These are phyloP conservation scores for Passiflora organensis DNA, from an alignment of 345 rosid species.

Conservation along the genomic window DNA sequence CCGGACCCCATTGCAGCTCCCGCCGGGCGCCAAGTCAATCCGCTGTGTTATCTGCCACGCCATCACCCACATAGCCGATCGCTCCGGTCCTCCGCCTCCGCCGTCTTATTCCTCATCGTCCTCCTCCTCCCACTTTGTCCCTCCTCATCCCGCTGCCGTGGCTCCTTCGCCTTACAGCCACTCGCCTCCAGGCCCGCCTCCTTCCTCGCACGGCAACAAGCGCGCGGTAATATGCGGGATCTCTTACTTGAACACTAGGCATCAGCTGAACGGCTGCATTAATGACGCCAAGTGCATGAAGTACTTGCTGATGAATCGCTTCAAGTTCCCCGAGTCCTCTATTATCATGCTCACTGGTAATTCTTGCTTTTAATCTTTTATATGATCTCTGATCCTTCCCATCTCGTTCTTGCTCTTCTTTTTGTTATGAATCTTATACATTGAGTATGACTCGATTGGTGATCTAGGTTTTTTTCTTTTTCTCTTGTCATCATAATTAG, in stretches of 20 bases:
- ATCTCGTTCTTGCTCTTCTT: background rate
- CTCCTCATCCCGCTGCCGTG: conserved; percentile 15
- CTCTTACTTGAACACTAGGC: conserved; percentile 42
- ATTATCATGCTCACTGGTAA: conserved; percentile 73
- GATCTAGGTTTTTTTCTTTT: too few relatives aligned
- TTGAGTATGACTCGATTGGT: too few relatives aligned
- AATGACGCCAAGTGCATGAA: conserved; percentile 88
- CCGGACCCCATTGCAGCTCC: conserved; percentile 59
- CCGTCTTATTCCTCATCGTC: conserved; percentile 8
- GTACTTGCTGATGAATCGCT: conserved; percentile 66
- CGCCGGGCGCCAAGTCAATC: conserved; percentile 57
- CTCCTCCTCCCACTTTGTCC: conserved; percentile 9
- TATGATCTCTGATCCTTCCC: background rate
- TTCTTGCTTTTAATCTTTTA: background rate
- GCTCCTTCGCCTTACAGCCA: conserved; percentile 39
- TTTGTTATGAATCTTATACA: too few relatives aligned
- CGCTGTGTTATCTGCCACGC: conserved; percentile 75
- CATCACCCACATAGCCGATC: conserved; percentile 36
- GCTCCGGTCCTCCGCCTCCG: conserved; percentile 6
- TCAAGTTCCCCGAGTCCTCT: conserved; percentile 75
- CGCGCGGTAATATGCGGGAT: conserved; percentile 78
- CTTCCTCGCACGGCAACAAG: conserved; percentile 52
- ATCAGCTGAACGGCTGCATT: conserved; percentile 77
- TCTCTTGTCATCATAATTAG: too few relatives aligned
- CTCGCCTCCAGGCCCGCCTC: conserved; percentile 51